Evolutionary conservation across 192 early-diverging fungal species (phyloP).

Genomic region (Entomortierella lignicola): DNA sequence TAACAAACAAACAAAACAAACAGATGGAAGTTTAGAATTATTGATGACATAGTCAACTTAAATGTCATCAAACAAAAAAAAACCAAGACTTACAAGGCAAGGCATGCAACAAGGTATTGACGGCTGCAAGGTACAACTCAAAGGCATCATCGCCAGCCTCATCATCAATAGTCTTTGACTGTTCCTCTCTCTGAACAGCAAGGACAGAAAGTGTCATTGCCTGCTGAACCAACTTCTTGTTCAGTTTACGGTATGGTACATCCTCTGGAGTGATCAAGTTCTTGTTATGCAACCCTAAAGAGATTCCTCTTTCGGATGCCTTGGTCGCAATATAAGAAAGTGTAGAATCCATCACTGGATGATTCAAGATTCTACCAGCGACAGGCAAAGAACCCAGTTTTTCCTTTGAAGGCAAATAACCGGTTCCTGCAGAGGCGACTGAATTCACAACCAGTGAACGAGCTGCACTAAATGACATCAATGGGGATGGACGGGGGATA

Average conservation of each 20-base stretch:
- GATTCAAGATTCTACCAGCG: conserved; percentile 36
- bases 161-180: conserved; percentile 47
- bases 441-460: conserved; percentile 29
- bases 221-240: conserved; percentile 49
- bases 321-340: conserved; percentile 36
- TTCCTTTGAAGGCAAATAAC: conserved; percentile 39
- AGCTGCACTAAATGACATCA: conserved; percentile 48
- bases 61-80: no score
- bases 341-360: conserved; percentile 51
- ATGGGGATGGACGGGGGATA: conserved; percentile 38
- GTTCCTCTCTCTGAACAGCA: conserved; percentile 51
- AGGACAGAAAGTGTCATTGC: conserved; percentile 55
- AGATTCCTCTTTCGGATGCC: conserved; percentile 39
- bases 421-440: conserved; percentile 38
- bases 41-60: no score
- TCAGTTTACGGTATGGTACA: conserved; percentile 48
- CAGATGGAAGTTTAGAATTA: no score
- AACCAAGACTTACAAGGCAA: conserved; percentile 50
- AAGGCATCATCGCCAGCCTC: conserved; percentile 54
- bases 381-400: conserved; percentile 35
- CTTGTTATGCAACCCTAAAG: conserved; percentile 14
- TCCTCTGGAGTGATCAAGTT: conserved; percentile 41
- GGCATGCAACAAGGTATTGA: conserved; percentile 47
- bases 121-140: conserved; percentile 44
- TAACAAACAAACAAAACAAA: neutral